Conservation (phyloP, 495 filamentous ascomycete species). For the Neurospora sp. region DNA sequence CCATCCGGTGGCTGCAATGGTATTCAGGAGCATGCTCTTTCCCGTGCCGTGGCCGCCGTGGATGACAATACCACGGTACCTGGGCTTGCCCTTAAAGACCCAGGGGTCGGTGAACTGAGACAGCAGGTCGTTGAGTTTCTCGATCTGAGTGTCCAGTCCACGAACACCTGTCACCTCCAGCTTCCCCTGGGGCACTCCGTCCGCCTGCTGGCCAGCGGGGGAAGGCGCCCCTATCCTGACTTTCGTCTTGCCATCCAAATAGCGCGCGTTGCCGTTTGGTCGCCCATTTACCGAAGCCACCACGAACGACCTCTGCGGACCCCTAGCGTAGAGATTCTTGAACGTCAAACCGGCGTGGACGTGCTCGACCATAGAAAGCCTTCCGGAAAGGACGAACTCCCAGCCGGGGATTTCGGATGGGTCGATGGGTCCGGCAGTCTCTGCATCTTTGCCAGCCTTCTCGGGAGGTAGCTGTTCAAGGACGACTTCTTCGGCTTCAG, state of each 20-base stretch:
- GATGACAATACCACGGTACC: slow-evolving; percentile 54
- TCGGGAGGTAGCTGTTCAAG: slow-evolving; percentile 17
- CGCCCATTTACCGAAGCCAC: slow-evolving; percentile 37
- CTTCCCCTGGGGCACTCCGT: slow-evolving; percentile 14
- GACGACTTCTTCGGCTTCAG: slow-evolving; percentile 31
- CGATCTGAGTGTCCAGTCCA: slow-evolving; percentile 53
- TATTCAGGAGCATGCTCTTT: slow-evolving; percentile 60
- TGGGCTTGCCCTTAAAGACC: slow-evolving; percentile 20
- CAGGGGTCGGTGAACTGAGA: slow-evolving; percentile 38
- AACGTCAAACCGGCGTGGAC: slow-evolving; percentile 40
- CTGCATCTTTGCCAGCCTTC: background rate
- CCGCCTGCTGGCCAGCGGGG: slow-evolving; percentile 4
- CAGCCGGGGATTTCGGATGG: slow-evolving; percentile 16
- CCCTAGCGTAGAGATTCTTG: slow-evolving; percentile 33
- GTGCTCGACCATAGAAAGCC: slow-evolving; percentile 33
- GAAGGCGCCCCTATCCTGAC: slow-evolving; percentile 22
- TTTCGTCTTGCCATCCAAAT: slow-evolving; percentile 24
- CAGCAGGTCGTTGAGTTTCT: slow-evolving; percentile 57
- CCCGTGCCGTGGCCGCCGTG: slow-evolving; percentile 79
- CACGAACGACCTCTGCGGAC: slow-evolving; percentile 35
- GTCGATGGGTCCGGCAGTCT: slow-evolving; percentile 3
- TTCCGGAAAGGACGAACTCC: slow-evolving; percentile 20
- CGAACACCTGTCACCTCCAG: slow-evolving; percentile 43
- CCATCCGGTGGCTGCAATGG: slow-evolving; percentile 60
- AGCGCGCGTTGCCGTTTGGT: slow-evolving; percentile 26